phyloP scores from a whole-genome alignment of 2,329 filamentous ascomycete genomes.

The Fusarium equiseti region DNA sequence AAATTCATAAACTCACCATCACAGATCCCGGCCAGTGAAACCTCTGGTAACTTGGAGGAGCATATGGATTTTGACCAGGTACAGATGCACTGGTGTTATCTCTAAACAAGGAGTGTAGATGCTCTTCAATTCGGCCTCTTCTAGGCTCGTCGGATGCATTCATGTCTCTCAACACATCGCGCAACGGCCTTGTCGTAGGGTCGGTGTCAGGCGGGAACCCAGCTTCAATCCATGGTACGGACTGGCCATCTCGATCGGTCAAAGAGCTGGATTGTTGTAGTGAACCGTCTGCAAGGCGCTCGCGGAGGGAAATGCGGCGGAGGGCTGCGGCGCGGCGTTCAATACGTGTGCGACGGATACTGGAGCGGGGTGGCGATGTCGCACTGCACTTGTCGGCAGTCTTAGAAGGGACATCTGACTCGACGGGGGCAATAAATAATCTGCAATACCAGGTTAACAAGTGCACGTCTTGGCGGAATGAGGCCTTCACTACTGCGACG shows the following conservation, averaged over 20 bases:
- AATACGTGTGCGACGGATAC: slow-evolving; percentile 56
- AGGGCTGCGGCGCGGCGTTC: slow-evolving; percentile 50
- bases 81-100: slow-evolving; percentile 22
- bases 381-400: slow-evolving; percentile 48
- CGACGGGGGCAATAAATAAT: slow-evolving; percentile 60
- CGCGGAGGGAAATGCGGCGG: slow-evolving; percentile 48
- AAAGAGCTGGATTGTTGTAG: slow-evolving; percentile 13
- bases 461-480: slow-evolving; percentile 16
- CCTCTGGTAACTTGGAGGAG: slow-evolving; percentile 1
- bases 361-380: slow-evolving; percentile 53
- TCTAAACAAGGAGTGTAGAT: slow-evolving; percentile 44
- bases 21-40: slow-evolving; percentile 13
- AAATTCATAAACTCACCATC: slow-evolving; percentile 38
- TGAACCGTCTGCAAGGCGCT: slow-evolving; percentile 33
- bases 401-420: slow-evolving; percentile 58
- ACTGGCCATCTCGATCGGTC: slow-evolving; percentile 28
- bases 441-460: slow-evolving; percentile 49
- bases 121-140: slow-evolving; percentile 47
- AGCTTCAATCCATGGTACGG: slow-evolving; percentile 43
- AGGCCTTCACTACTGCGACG: slow-evolving; percentile 27
- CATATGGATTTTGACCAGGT: not conserved
- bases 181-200: slow-evolving; percentile 37
- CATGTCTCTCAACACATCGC: slow-evolving; percentile 47
- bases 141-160: slow-evolving; percentile 41
- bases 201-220: slow-evolving; percentile 28